These are phyloP conservation scores for Fragilariopsis cylindrus DNA, from an alignment of 108 stramenopile species.

Conservation along the genomic window DNA sequence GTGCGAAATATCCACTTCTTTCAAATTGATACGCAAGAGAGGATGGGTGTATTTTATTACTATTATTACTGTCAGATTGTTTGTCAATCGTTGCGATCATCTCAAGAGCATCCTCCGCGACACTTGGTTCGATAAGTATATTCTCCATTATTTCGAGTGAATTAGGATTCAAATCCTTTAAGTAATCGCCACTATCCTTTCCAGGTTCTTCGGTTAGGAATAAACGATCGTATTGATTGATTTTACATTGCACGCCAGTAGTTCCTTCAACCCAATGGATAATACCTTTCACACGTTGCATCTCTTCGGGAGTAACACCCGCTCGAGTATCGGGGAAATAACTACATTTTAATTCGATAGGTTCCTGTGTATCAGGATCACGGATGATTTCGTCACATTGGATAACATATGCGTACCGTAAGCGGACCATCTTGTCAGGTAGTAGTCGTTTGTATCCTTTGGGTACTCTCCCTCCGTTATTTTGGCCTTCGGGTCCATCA, in stretches of 20 bases:
- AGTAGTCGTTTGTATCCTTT: constrained; percentile 89
- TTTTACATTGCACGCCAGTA: constrained; percentile 58
- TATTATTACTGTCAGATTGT: constrained; percentile 4
- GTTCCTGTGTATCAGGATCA: constrained; percentile 69
- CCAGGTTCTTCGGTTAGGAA: constrained; percentile 85
- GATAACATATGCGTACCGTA: constrained; percentile 90
- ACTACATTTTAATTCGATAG: constrained; percentile 72
- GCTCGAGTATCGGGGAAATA: constrained; percentile 78
- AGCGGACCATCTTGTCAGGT: constrained; percentile 70
- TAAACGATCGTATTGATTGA: constrained; percentile 87
- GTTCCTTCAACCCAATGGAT: constrained; percentile 89
- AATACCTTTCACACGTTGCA: constrained; percentile 86
- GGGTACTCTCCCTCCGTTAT: constrained; percentile 62
- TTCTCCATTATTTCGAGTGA: constrained; percentile 65
- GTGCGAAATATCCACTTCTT: constrained; percentile 84
- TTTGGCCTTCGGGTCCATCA: constrained; percentile 75
- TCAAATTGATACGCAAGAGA: constrained; percentile 87
- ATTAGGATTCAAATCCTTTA: constrained; percentile 79
- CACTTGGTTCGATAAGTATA: constrained; percentile 79
- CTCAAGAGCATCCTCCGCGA: constrained; percentile 52
- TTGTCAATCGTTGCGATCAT: constrained; percentile 40
- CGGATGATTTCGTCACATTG: constrained; percentile 81
- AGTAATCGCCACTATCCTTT: constrained; percentile 75
- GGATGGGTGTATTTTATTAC: constrained; percentile 45
- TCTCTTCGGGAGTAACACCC: constrained; percentile 82